Percentiles rank a stretch among this genome's conserved stretches.
Conservation (phyloP, 176 grass and related monocot species). For the Oryza officinalis region DNA sequence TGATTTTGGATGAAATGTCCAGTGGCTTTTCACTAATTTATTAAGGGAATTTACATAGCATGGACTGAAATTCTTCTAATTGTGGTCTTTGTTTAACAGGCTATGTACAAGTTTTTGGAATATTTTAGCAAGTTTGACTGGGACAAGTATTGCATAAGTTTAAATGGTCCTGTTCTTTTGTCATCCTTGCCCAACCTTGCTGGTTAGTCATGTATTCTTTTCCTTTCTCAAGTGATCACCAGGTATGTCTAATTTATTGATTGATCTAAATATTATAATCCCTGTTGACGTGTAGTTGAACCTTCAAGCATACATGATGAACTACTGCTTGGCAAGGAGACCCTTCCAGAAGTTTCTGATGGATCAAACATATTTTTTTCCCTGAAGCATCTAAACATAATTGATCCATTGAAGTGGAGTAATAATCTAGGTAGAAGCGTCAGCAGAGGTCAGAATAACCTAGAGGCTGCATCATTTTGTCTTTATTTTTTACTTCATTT, state of each 20-base stretch:
- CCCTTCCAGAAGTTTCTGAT: slow-evolving; percentile 26
- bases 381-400: slow-evolving; percentile 62
- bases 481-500: slow-evolving; percentile 7
- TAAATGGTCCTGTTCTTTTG: slow-evolving; percentile 63
- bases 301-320: slow-evolving; percentile 27
- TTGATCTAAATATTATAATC: not conserved
- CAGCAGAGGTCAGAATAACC: slow-evolving; percentile 55
- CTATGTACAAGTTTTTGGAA: slow-evolving; percentile 60
- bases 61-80: not conserved
- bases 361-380: slow-evolving; percentile 31
- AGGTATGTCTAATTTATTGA: not conserved
- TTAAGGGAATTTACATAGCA: not conserved
- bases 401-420: slow-evolving; percentile 66
- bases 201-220: slow-evolving; percentile 38
- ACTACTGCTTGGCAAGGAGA: slow-evolving; percentile 49
- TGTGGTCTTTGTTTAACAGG: slow-evolving; percentile 27
- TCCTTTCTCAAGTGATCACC: not conserved
- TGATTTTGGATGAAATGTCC: too few relatives aligned
- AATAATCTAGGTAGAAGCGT: slow-evolving; percentile 73
- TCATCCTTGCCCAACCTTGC: slow-evolving; percentile 52
- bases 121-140: slow-evolving; percentile 76
- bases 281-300: slow-evolving; percentile 47
- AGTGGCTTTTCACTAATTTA: not conserved
- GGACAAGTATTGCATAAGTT: slow-evolving; percentile 60
- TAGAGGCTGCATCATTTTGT: not conserved